Conservation (phyloP, 2,329 filamentous ascomycete genomes). For the Phymatotrichopsis omnivora region DNA sequence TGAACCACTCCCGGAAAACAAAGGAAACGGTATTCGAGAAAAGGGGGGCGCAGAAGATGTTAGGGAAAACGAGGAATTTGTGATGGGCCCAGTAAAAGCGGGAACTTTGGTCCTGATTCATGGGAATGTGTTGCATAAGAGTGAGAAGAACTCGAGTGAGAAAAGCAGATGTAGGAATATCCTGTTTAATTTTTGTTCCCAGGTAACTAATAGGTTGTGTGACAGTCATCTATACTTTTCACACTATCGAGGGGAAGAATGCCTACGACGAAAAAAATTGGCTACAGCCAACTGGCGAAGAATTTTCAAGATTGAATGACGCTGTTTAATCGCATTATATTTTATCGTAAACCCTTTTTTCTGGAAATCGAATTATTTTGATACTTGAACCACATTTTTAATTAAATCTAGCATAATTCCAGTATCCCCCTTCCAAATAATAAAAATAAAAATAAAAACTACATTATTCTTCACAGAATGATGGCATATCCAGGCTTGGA, state of each 20-base stretch:
- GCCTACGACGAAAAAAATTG: constrained; percentile 82
- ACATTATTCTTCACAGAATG: too few relatives aligned
- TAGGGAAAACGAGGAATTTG: constrained; percentile 50
- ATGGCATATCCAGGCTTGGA: too few relatives aligned
- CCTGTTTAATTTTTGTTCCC: neutral
- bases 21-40: constrained; percentile 39
- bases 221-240: neutral
- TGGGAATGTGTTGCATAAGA: constrained; percentile 92
- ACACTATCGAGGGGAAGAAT: constrained; percentile 63
- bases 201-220: neutral
- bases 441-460: too few relatives aligned
- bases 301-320: constrained; percentile 60
- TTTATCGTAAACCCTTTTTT: too few relatives aligned
- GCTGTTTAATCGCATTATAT: constrained; percentile 2
- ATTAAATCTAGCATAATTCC: too few relatives aligned
- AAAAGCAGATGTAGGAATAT: constrained; percentile 58
- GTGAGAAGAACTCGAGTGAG: constrained; percentile 76
- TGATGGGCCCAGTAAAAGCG: constrained; percentile 77
- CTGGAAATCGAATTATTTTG: too few relatives aligned
- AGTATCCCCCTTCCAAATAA: too few relatives aligned
- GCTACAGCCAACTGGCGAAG: constrained; percentile 72
- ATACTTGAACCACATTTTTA: too few relatives aligned
- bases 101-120: constrained; percentile 89
- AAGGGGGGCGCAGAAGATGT: constrained; percentile 36
- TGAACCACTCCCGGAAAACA: constrained; percentile 54